phyloP scores from a whole-genome alignment of 2,329 filamentous ascomycete genomes.

The Cryphonectria naterciae region DNA sequence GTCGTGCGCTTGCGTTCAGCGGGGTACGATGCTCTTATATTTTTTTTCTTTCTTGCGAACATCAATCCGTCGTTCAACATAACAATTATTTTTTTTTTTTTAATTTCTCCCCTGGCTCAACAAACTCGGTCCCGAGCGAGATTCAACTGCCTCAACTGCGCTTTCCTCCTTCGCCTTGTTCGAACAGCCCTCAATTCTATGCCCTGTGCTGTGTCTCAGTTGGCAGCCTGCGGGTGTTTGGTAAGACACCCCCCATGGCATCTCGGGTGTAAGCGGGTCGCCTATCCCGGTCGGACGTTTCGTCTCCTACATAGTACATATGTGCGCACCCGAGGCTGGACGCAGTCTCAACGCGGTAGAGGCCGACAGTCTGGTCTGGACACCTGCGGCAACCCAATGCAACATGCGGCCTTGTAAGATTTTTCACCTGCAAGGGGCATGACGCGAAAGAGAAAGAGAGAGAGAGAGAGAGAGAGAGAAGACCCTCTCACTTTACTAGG shows the following conservation, averaged over 20 bases:
- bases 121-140: background rate
- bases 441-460: background rate
- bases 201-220: background rate
- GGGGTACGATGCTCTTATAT: background rate
- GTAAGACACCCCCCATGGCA: background rate
- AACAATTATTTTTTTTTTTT: no score
- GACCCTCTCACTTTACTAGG: background rate
- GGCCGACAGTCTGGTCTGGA: conserved; percentile 3
- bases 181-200: background rate
- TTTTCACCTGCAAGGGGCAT: background rate
- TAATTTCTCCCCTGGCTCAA: no score
- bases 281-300: conserved; percentile 7
- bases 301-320: background rate
- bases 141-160: background rate
- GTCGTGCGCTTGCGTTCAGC: background rate
- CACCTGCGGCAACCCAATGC: conserved; percentile 2
- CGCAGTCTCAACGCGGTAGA: background rate
- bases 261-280: background rate
- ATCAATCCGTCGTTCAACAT: background rate
- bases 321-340: background rate
- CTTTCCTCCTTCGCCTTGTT: background rate
- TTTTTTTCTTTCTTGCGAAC: background rate
- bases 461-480: no score
- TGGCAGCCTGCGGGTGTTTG: background rate
- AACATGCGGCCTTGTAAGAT: background rate